These are phyloP conservation scores for Isatis lusitanica DNA, from an alignment of 441 rosid species.

Conservation along the genomic window DNA sequence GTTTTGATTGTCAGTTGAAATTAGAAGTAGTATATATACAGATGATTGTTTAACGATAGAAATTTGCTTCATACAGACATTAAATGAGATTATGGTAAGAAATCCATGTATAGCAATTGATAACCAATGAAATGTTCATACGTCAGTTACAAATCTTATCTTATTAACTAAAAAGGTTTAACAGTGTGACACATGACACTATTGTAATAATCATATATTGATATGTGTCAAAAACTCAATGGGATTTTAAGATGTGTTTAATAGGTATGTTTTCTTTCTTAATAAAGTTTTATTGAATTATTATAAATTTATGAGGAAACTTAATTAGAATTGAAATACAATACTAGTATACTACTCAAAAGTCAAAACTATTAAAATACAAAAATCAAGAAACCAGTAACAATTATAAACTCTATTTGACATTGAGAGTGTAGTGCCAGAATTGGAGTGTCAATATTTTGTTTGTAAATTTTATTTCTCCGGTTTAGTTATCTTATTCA, in stretches of 20 bases:
- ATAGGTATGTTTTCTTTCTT: slow-evolving; percentile 3
- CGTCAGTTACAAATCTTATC: slow-evolving; percentile 15
- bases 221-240: slow-evolving; percentile 5
- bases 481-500: not conserved
- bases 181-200: not conserved
- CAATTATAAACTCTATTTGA: not conserved
- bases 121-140: not conserved
- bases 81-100: not conserved
- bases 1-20: not conserved
- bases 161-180: not conserved
- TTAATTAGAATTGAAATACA: not conserved
- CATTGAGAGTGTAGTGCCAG: not conserved
- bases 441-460: not conserved
- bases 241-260: not conserved
- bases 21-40: not conserved
- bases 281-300: not conserved
- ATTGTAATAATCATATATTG: not conserved
- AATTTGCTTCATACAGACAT: slow-evolving; percentile 13
- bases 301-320: not conserved
- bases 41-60: not conserved
- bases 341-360: not conserved
- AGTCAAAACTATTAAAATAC: not conserved
- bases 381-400: not conserved
- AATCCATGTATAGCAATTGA: not conserved
- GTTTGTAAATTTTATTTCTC: not conserved